Conservation (phyloP, 139 green algal genomes). For the Closterium sp. region DNA sequence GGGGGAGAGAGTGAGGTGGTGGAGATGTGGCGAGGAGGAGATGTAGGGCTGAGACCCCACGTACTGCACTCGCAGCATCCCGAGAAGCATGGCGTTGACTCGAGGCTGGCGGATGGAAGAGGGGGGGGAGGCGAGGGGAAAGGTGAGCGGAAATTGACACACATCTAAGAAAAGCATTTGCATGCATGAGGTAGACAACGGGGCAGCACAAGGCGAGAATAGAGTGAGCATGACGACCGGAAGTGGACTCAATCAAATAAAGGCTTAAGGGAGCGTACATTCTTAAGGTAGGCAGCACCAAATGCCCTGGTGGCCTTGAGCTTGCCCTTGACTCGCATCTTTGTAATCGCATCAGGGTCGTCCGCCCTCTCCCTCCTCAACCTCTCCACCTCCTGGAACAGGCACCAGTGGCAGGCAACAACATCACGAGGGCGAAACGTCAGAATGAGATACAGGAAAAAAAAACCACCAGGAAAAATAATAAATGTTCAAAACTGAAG, state of each 20-base stretch:
- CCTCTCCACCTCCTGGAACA: constrained; percentile 14
- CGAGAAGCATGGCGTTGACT: constrained; percentile 3
- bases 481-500: no score
- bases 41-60: constrained; percentile 7
- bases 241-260: no score
- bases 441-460: background rate
- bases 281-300: constrained; percentile 11
- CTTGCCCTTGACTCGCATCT: constrained; percentile 12
- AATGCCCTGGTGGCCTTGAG: constrained; percentile 7
- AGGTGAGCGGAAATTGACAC: background rate
- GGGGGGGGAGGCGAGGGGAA: background rate
- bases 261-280: background rate
- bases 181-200: background rate
- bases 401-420: background rate
- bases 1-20: background rate
- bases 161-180: background rate
- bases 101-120: background rate
- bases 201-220: background rate
- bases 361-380: background rate
- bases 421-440: background rate
- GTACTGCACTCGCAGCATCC: constrained; percentile 19
- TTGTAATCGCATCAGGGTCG: background rate
- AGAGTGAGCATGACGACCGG: background rate
- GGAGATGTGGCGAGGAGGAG: constrained; percentile 6
- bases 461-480: no score